Base-by-base conservation (phyloP, 2,329 filamentous ascomycete species). In the Cladosporium sp. region DNA sequence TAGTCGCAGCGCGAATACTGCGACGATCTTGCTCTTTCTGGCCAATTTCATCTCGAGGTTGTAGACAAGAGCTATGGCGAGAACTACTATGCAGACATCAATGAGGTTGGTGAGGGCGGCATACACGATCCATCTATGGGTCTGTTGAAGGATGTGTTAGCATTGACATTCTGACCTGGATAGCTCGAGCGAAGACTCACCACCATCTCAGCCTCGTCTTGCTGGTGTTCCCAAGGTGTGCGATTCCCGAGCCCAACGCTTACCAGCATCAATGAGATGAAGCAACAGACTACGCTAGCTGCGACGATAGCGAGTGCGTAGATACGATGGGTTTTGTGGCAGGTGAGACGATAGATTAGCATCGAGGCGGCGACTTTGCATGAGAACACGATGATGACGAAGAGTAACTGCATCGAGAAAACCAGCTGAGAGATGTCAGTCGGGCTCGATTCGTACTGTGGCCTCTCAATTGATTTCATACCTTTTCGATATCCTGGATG, bases 361-460 rank as follows among this genome's bases (percentile, higher is more conserved):
- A 64, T 38, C n/a, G 34, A 30, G 11, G 34, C 61, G 34, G 61
- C 61, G 32, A 36, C 47, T 11, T 64, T 64, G 61, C 51, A 36
- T 15, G 24, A n/a, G 21, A 18, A 57, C 18, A 55, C 51, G 18
- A 28, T 26, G 49, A 64, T 24, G n/a, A 64, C 8, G 32, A 57
- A 64, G 24, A 64, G 34, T 24, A 44, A 15, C n/a, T 62, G 28
- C 30, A 32, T 47, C 18, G 32, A 34, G 21, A 36, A 52, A 7
- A 62, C 26, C 18, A 62, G 32, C 59, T 62, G 8, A 1, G 12
- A n/a, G 14, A 6, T 41, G 32, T 36, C 10, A 38, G 41, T 14
- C 3, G 4, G 18, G 4, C 24, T 30, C 6, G 4, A 7, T 18
- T 32, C 1, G 15, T 21, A 32, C 4, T 26, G 3, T 30, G 21